Conservation (phyloP, 2,329 filamentous ascomycete genomes). For the Colletotrichum endophyticum region DNA sequence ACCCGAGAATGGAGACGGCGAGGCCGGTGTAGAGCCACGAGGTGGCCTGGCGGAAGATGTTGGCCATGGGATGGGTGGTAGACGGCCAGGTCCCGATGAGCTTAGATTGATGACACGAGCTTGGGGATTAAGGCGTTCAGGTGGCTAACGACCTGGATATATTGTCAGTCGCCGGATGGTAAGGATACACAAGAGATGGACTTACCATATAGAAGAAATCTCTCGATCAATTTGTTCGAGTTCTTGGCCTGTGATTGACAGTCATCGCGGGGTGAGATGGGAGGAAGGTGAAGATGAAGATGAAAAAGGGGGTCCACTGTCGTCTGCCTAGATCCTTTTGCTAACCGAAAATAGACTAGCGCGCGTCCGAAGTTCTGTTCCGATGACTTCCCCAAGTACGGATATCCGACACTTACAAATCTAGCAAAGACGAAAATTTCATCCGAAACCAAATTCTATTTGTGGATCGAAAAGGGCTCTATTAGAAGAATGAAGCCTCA, state of each 20-base stretch:
- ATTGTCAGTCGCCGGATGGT: rapidly evolving
- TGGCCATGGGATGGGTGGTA: background rate
- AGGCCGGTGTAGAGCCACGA: slow-evolving; percentile 13
- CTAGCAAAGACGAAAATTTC: background rate
- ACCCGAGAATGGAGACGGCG: background rate
- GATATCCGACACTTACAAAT: background rate
- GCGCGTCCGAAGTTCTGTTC: background rate
- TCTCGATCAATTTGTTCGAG: background rate
- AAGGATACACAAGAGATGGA: rapidly evolving
- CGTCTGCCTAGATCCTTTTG: background rate
- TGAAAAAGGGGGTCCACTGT: background rate
- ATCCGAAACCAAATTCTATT: background rate
- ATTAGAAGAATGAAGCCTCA: too few relatives aligned
- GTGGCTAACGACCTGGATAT: rapidly evolving
- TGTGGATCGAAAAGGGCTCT: background rate
- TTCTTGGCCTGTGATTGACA: background rate
- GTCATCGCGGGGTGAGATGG: background rate
- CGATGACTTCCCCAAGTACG: background rate
- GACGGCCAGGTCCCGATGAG: background rate
- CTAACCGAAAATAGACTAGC: background rate
- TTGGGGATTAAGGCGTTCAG: rapidly evolving
- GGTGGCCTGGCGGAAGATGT: slow-evolving; percentile 5
- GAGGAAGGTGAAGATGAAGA: background rate
- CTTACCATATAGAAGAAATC: rapidly evolving
- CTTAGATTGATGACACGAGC: background rate